Evolutionary conservation across 2,329 filamentous ascomycete species (phyloP).

Genomic region (Acarospora socialis): DNA sequence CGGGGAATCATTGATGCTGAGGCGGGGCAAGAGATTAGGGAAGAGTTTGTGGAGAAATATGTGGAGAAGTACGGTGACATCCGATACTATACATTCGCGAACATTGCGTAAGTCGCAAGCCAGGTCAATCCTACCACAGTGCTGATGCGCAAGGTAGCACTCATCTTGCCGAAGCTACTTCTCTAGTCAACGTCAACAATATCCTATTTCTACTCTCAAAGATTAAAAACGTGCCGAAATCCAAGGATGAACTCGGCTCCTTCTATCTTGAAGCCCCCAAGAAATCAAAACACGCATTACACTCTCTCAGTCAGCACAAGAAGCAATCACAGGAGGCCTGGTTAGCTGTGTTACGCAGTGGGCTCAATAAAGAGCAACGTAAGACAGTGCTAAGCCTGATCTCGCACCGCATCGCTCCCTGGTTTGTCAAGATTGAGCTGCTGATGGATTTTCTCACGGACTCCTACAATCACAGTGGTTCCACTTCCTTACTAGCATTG

Average conservation of each 20-base stretch:
- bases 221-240: conserved; percentile 57
- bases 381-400: conserved; percentile 66
- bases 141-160: conserved; percentile 10
- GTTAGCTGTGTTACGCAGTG: conserved; percentile 58
- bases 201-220: conserved; percentile 26
- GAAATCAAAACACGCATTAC: conserved; percentile 52
- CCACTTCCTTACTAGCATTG: conserved; percentile 72
- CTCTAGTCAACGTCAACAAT: conserved; percentile 20
- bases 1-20: conserved; percentile 44
- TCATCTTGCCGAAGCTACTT: conserved; percentile 11
- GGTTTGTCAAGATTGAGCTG: conserved; percentile 77
- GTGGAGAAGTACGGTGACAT: conserved; percentile 72
- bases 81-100: conserved; percentile 65
- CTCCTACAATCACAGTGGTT: conserved; percentile 75
- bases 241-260: conserved; percentile 49
- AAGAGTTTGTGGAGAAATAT: conserved; percentile 65
- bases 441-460: conserved; percentile 96
- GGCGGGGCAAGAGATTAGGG: conserved; percentile 44
- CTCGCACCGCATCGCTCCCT: conserved; percentile 66
- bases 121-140: not conserved
- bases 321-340: conserved; percentile 74
- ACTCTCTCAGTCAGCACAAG: conserved; percentile 56
- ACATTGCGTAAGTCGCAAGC: conserved; percentile 48
- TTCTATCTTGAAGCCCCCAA: conserved; percentile 41
- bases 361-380: conserved; percentile 56